phyloP scores from a whole-genome alignment of 805 yeast genomes.

The Starmerella riodocensis region DNA sequence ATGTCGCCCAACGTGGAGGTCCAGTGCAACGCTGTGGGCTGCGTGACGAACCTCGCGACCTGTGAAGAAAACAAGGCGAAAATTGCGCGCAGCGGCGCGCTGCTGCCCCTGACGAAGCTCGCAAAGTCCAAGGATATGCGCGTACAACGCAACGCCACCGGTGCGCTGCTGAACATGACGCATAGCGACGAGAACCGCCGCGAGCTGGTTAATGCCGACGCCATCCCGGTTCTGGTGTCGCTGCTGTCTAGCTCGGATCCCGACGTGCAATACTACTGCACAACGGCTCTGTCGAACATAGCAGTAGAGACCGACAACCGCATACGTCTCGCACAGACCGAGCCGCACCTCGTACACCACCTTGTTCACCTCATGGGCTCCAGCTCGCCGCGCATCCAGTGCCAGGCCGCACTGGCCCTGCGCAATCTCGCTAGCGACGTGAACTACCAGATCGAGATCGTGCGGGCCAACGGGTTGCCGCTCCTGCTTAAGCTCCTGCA shows the following conservation, averaged over 20 bases:
- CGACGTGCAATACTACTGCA: slow-evolving; percentile 96
- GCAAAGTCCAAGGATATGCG: slow-evolving; percentile 91
- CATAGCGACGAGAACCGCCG: slow-evolving; percentile 93
- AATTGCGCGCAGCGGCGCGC: slow-evolving; percentile 92
- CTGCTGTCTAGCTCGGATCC: slow-evolving; percentile 76
- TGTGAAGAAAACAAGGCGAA: slow-evolving; percentile 93
- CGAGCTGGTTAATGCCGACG: slow-evolving; percentile 94
- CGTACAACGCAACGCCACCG: slow-evolving; percentile 97
- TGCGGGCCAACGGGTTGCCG: slow-evolving; percentile 88
- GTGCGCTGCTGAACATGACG: slow-evolving; percentile 95
- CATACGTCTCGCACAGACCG: slow-evolving; percentile 75
- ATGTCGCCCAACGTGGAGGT: slow-evolving; percentile 93
- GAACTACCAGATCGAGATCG: slow-evolving; percentile 89
- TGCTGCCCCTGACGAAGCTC: slow-evolving; percentile 82
- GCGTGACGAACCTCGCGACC: slow-evolving; percentile 94
- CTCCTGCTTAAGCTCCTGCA: slow-evolving; percentile 82
- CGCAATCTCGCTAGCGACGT: slow-evolving; percentile 94
- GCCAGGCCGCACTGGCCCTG: slow-evolving; percentile 94
- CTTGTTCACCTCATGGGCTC: slow-evolving; percentile 87
- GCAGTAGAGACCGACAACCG: slow-evolving; percentile 94
- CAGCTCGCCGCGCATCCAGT: slow-evolving; percentile 85
- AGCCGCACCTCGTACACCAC: slow-evolving; percentile 79
- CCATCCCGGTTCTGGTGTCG: slow-evolving; percentile 89
- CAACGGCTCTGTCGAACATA: slow-evolving; percentile 90
- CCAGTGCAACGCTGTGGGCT: slow-evolving; percentile 98